Conservation (phyloP, 352 stramenopile genomes). For the Lagenidium giganteum region DNA sequence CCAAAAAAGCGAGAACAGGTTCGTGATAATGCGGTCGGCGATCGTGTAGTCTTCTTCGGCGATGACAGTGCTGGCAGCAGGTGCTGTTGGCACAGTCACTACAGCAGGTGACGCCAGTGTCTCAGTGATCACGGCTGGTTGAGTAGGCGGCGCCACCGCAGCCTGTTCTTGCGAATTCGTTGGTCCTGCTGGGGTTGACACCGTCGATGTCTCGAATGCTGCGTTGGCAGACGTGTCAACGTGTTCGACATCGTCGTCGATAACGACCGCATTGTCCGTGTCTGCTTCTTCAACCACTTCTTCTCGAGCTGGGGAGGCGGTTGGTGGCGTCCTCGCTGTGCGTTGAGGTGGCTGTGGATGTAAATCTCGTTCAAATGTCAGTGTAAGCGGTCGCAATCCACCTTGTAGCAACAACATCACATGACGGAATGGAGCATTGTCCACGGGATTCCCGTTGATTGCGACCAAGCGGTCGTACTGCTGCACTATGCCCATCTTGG, state of each 20-base stretch:
- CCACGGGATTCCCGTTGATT: slow-evolving; percentile 70
- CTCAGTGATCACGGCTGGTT: too few species aligned
- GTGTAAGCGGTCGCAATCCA: slow-evolving; percentile 62
- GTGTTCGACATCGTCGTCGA: too few species aligned
- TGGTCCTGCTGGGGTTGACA: too few species aligned
- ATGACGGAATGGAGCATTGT: slow-evolving; percentile 67
- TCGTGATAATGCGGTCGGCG: slow-evolving; percentile 80
- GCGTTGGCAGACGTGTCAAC: too few species aligned
- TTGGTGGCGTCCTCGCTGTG: too few species aligned
- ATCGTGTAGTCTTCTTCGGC: slow-evolving; percentile 47
- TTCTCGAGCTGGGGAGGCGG: too few species aligned
- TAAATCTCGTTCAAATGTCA: slow-evolving; percentile 68
- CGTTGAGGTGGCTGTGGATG: too few species aligned
- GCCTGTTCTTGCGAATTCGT: too few species aligned
- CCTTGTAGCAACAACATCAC: slow-evolving; percentile 80
- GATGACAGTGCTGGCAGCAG: background rate
- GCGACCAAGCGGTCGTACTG: slow-evolving; percentile 67
- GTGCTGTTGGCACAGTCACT: background rate
- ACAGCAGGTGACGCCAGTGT: background rate
- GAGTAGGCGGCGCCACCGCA: too few species aligned
- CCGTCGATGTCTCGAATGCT: too few species aligned
- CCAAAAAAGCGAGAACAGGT: slow-evolving; percentile 84
- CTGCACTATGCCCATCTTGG: slow-evolving; percentile 35
- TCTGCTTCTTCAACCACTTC: too few species aligned
- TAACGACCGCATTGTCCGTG: background rate